Base-by-base conservation (phyloP, 2,329 filamentous ascomycete species). In the Tolypocladium cylindrosporum region DNA sequence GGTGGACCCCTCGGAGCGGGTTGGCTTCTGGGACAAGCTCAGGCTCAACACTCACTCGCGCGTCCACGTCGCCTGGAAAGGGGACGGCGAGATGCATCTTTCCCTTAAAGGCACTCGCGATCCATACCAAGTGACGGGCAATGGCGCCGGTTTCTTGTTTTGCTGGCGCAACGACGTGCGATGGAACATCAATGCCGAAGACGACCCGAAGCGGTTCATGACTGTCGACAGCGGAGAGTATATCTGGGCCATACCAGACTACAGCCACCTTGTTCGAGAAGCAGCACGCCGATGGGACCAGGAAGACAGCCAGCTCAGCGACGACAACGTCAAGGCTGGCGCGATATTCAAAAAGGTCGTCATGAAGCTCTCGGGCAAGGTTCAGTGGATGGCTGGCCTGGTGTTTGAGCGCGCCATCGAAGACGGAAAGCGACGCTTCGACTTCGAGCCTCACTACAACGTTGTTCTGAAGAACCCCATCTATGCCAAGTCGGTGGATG, bases 21-120 rank as follows among this genome's bases (percentile, higher is more conserved):
- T 96, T 53, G 94, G 94, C 3, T 99, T 99, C 76, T 99, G 94
- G 94, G 94, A 99, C 74, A 99, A 99, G 78, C 92, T 99, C 55
- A 83, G 94, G 57, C 80, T 99, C 42, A 92, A 88, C 66, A 96
- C 97, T 71, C 94, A 99, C 72, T 97, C 95, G 1, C 85, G 91
- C 24, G 85, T 97, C 59, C 88, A 87, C 56, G 85, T 96, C 40
- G 84, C 90, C 4, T 99, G 95, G 94, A 94, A 90, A 68, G 92
- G 91, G 13, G 93, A 96, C 69, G 95, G 95, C 6, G 93, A 97
- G 73, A 90, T 99, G 40, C 94, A 97, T 70, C 79, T 99, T 34
- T 87, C 91, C 39, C 80, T 99, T 40, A 99, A 99, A 75, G 91
- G 89, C 68, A 85, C 92, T 56, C 84, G 95, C 58, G 93, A 99